Conservation (phyloP, 2,329 filamentous ascomycete genomes). For the Xylaria sp. region DNA sequence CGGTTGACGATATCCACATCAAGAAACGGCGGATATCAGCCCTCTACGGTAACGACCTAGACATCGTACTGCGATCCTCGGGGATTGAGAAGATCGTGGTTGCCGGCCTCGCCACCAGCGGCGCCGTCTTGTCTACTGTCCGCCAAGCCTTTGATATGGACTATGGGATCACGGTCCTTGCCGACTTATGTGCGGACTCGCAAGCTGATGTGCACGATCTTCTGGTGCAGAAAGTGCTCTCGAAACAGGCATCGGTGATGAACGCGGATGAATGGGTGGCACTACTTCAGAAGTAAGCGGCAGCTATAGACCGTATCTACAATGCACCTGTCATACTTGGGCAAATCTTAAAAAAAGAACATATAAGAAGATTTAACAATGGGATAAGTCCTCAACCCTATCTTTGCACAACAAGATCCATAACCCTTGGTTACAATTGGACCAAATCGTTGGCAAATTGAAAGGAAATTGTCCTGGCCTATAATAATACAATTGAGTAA, state of each 20-base stretch:
- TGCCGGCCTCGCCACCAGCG: conserved; percentile 50
- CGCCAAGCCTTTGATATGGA: conserved; percentile 52
- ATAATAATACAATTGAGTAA: no score
- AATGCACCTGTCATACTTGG: not conserved
- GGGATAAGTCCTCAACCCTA: no score
- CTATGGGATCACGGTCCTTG: conserved; percentile 49
- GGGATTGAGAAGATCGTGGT: conserved; percentile 48
- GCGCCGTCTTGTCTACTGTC: conserved; percentile 52
- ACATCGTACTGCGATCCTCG: conserved; percentile 49
- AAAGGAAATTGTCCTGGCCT: no score
- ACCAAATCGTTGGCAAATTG: no score
- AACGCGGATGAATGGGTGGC: conserved; percentile 47
- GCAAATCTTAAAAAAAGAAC: no score
- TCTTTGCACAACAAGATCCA: no score
- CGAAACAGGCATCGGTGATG: conserved; percentile 46
- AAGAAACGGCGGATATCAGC: conserved; percentile 52
- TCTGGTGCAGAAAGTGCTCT: conserved; percentile 50
- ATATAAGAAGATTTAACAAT: no score
- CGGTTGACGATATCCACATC: conserved; percentile 46
- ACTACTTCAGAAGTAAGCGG: conserved; percentile 7
- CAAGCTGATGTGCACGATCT: conserved; percentile 49
- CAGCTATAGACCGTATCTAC: not conserved
- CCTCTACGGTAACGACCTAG: conserved; percentile 50
- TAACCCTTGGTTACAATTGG: no score
- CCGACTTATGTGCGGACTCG: conserved; percentile 51